Percentiles rank a stretch among this genome's conserved stretches.
These are phyloP conservation scores for Tolypocladium inflatum DNA, from an alignment of 2,329 filamentous ascomycete genomes.

Conservation along the genomic window DNA sequence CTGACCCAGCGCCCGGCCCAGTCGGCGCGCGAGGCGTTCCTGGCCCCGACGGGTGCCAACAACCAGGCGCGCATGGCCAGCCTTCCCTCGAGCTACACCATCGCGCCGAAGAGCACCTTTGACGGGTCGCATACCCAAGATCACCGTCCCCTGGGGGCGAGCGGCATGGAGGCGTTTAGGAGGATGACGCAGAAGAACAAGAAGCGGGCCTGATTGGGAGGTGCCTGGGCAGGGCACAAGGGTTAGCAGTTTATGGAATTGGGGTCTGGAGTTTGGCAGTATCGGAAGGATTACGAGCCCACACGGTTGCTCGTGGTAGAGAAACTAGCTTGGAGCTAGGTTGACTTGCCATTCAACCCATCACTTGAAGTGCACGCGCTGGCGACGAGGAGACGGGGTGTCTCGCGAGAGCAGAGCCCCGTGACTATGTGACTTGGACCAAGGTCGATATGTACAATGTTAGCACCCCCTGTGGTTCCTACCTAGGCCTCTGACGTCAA, in stretches of 20 bases:
- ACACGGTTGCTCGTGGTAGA: no score
- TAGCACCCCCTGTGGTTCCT: neutral
- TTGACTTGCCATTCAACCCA: neutral
- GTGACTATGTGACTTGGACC: neutral
- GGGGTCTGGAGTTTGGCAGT: neutral
- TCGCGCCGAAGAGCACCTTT: slow-evolving; percentile 53
- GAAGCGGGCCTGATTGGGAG: slow-evolving; percentile 26
- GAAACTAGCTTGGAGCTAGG: neutral
- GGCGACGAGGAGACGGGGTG: neutral
- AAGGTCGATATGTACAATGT: neutral
- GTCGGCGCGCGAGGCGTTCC: slow-evolving; percentile 34
- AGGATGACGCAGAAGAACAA: slow-evolving; percentile 57
- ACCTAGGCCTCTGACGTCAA: neutral
- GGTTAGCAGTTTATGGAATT: neutral
- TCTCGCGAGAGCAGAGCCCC: neutral
- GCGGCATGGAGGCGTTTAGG: slow-evolving; percentile 54
- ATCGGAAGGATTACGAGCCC: neutral
- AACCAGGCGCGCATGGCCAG: slow-evolving; percentile 49
- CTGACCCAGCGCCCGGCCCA: slow-evolving; percentile 40
- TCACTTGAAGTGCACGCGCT: neutral
- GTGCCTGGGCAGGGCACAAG: neutral
- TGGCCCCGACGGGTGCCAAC: slow-evolving; percentile 43
- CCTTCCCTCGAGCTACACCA: slow-evolving; percentile 47
- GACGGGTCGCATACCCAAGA: slow-evolving; percentile 41
- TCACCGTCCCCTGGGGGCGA: slow-evolving; percentile 52